Conservation (phyloP, 768 basidiomycete species). For the Arthromyces matolae region DNA sequence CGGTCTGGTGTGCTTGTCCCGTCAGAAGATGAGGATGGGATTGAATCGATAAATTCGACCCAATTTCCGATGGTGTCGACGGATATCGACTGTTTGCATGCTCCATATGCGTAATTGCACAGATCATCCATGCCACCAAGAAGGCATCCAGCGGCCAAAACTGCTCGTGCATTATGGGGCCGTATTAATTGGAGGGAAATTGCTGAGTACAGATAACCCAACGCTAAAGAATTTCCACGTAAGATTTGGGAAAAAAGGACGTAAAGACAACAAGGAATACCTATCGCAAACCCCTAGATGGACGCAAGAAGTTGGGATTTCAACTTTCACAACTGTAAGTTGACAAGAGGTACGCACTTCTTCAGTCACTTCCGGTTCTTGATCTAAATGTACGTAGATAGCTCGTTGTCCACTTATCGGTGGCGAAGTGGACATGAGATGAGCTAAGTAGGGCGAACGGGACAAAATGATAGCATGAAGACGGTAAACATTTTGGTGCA, state of each 20-base stretch:
- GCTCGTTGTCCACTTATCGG: constrained; percentile 61
- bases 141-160: constrained; percentile 80
- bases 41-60: constrained; percentile 70
- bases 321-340: constrained; percentile 8
- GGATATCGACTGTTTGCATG: constrained; percentile 72
- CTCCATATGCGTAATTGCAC: constrained; percentile 72
- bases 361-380: constrained; percentile 78
- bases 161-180: constrained; percentile 77
- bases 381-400: constrained; percentile 72
- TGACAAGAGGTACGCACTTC: constrained; percentile 54
- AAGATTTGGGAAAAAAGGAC: constrained; percentile 9
- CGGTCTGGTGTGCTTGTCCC: constrained; percentile 49
- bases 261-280: constrained; percentile 30
- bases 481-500: constrained; percentile 69
- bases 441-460: constrained; percentile 82
- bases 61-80: constrained; percentile 72
- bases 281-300: constrained; percentile 70
- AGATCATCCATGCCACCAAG: constrained; percentile 88
- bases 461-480: constrained; percentile 85
- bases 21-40: constrained; percentile 47
- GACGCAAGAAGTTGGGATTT: constrained; percentile 12
- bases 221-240: constrained; percentile 41
- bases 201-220: constrained; percentile 79
- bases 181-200: constrained; percentile 64
- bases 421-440: constrained; percentile 81